Conservation (phyloP, 805 yeast genomes). For the Kuraishia molischiana region DNA sequence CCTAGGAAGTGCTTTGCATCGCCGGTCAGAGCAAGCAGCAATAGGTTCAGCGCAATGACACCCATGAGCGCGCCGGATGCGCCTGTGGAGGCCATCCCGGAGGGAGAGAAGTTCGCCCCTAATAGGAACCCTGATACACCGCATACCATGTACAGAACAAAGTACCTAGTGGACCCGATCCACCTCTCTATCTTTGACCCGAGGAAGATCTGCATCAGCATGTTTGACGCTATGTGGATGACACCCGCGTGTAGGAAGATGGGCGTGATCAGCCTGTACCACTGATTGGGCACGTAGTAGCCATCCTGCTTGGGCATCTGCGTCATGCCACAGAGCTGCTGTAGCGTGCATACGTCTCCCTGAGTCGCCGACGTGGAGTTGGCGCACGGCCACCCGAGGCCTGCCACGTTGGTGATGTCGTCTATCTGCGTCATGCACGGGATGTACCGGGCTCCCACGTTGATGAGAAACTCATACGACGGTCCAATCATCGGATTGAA, state of each 20-base stretch:
- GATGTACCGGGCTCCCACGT: slow-evolving; percentile 61
- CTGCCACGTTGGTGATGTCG: slow-evolving; percentile 37
- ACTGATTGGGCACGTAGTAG: slow-evolving; percentile 41
- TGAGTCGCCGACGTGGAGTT: slow-evolving; percentile 41
- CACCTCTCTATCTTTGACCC: slow-evolving; percentile 49
- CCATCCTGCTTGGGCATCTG: slow-evolving; percentile 29
- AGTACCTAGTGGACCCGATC: slow-evolving; percentile 45
- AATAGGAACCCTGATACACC: slow-evolving; percentile 61
- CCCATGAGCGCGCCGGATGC: slow-evolving; percentile 70
- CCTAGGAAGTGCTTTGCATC: slow-evolving; percentile 25
- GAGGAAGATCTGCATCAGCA: slow-evolving; percentile 49
- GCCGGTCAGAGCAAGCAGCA: slow-evolving; percentile 45
- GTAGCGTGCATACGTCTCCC: slow-evolving; percentile 47
- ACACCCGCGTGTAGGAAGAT: slow-evolving; percentile 70
- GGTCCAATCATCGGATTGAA: slow-evolving; percentile 80
- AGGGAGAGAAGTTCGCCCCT: slow-evolving; percentile 62
- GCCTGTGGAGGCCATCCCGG: slow-evolving; percentile 58
- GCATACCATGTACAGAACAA: slow-evolving; percentile 44
- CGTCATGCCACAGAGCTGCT: slow-evolving; percentile 52
- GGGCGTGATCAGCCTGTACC: slow-evolving; percentile 64
- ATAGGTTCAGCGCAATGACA: slow-evolving; percentile 49
- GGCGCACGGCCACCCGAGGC: slow-evolving; percentile 53
- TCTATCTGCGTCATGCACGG: slow-evolving; percentile 57
- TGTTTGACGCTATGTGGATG: slow-evolving; percentile 55
- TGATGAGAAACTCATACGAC: slow-evolving; percentile 52